These are phyloP conservation scores for Cyberlindnera suaveolens DNA, from an alignment of 805 yeast genomes.

Conservation along the genomic window DNA sequence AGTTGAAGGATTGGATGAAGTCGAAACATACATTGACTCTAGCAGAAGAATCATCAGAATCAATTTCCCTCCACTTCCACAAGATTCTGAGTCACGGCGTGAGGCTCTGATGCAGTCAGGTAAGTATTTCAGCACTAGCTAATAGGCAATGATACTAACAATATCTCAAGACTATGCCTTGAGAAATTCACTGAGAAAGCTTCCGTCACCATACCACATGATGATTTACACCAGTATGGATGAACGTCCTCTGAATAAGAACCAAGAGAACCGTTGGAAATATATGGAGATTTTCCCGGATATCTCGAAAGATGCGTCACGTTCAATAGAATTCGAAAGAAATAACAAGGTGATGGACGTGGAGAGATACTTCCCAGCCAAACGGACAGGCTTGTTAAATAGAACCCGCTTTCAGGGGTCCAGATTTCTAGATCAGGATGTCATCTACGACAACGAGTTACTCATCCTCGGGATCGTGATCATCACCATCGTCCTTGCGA, in stretches of 20 bases:
- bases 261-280: conserved; percentile 27
- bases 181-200: conserved; percentile 50
- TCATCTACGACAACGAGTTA: conserved; percentile 45
- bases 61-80: conserved; percentile 46
- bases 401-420: conserved; percentile 24
- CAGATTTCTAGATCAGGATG: conserved; percentile 36
- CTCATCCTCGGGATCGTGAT: conserved; percentile 34
- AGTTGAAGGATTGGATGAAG: conserved; percentile 39
- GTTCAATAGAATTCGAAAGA: conserved; percentile 49
- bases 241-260: conserved; percentile 21
- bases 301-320: conserved; percentile 43
- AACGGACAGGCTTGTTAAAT: conserved; percentile 29
- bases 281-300: conserved; percentile 46
- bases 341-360: conserved; percentile 31
- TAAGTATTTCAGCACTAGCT: conserved; percentile 19
- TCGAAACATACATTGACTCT: conserved; percentile 55
- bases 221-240: conserved; percentile 47
- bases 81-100: conserved; percentile 25
- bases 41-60: conserved; percentile 56
- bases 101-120: conserved; percentile 35
- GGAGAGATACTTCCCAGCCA: conserved; percentile 25
- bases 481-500: conserved; percentile 5
- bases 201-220: conserved; percentile 71
- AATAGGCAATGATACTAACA: conserved; percentile 7
- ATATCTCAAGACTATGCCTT: conserved; percentile 28